Evolutionary conservation across 257 asterid species (phyloP).

Genomic region (Fraxinus quadrangulata): DNA sequence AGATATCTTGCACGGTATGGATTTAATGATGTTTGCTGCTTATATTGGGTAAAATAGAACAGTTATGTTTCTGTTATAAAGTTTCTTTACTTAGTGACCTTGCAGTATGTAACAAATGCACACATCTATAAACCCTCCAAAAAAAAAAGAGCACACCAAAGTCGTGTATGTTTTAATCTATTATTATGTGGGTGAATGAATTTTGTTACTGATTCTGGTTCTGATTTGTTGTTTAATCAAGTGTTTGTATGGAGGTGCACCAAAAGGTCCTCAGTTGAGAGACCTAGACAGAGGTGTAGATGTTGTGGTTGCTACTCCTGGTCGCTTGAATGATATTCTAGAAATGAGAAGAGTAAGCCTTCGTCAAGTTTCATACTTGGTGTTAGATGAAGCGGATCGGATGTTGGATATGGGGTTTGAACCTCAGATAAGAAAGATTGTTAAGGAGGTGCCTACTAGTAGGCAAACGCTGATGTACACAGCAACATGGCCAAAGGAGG

Average conservation of each 20-base stretch:
- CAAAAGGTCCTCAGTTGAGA: constrained; percentile 87
- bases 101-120: background rate
- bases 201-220: constrained; percentile 30
- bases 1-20: constrained; percentile 86
- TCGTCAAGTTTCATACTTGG: constrained; percentile 89
- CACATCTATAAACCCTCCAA: background rate
- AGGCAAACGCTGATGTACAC: constrained; percentile 98
- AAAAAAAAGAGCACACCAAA: background rate
- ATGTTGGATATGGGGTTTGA: constrained; percentile 99
- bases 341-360: constrained; percentile 92
- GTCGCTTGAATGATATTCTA: constrained; percentile 91
- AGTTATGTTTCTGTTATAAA: background rate
- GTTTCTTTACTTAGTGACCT: constrained; percentile 12
- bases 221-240: constrained; percentile 30
- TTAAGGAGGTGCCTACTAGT: constrained; percentile 81
- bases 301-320: constrained; percentile 97
- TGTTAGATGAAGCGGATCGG: constrained; percentile 96
- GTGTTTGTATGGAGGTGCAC: constrained; percentile 93
- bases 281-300: constrained; percentile 90
- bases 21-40: constrained; percentile 10
- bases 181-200: background rate
- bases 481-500: constrained; percentile 99
- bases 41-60: background rate
- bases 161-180: background rate
- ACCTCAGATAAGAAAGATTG: constrained; percentile 98